Conservation (phyloP, 177 flowering plant species). For the Tripterygium wilfordii region DNA sequence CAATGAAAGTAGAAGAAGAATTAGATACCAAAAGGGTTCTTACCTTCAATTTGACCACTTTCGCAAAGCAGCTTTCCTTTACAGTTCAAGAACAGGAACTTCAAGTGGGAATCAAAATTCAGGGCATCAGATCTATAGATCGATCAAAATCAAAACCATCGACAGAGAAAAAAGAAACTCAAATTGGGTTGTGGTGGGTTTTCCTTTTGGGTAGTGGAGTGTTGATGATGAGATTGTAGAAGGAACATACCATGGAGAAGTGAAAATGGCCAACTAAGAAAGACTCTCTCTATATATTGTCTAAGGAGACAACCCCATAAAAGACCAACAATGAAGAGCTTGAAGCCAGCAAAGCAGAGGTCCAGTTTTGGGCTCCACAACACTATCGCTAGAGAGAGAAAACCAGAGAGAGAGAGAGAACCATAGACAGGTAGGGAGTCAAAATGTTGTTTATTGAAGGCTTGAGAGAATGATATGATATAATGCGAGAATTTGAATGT, state of each 20-base stretch:
- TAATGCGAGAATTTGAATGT: no score
- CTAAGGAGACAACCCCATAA: conserved; percentile 44
- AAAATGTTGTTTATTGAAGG: no score
- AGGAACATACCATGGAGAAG: background rate
- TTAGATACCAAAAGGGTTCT: no score
- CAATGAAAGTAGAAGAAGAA: conserved; percentile 1
- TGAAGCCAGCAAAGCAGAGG: conserved; percentile 68
- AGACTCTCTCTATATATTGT: background rate
- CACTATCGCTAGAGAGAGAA: conserved; percentile 8
- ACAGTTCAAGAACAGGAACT: conserved; percentile 8
- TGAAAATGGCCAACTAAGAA: background rate
- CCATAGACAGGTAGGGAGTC: no score
- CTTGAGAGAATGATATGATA: no score
- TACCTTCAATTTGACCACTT: conserved; percentile 1
- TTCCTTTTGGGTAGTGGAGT: background rate
- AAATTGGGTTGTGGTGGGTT: conserved; percentile 1
- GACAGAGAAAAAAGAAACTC: background rate
- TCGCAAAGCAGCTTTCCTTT: background rate
- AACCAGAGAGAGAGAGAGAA: no score
- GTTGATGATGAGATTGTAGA: conserved; percentile 14
- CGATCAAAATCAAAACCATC: conserved; percentile 18
- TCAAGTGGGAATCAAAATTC: conserved; percentile 7
- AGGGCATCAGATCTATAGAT: conserved; percentile 37
- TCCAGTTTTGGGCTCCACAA: conserved; percentile 47
- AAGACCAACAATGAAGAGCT: conserved; percentile 48